phyloP scores from a whole-genome alignment of 805 yeast genomes.

The Pachysolen tannophilus region DNA sequence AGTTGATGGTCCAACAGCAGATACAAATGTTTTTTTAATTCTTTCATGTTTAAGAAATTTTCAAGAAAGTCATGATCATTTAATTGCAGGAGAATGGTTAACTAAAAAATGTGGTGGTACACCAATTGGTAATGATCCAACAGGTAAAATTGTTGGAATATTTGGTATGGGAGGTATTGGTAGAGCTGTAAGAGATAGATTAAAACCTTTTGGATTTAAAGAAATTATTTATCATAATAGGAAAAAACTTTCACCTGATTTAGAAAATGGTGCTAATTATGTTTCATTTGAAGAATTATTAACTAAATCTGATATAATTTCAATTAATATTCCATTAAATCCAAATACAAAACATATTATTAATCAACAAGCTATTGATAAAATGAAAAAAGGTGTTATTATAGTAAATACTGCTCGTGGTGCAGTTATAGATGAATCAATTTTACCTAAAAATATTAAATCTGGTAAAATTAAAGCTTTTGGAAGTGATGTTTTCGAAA shows the following conservation, averaged over 20 bases:
- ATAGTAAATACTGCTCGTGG: constrained; percentile 87
- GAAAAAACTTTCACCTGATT: constrained; percentile 43
- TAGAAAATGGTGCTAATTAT: constrained; percentile 65
- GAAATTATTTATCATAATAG: constrained; percentile 72
- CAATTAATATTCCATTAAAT: constrained; percentile 75
- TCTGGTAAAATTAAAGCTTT: constrained; percentile 58
- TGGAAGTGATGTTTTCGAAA: constrained; percentile 72
- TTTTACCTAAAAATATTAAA: constrained; percentile 47
- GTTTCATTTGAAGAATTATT: constrained; percentile 65
- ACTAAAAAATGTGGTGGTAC: constrained; percentile 40
- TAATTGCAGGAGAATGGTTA: constrained; percentile 57
- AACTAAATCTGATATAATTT: constrained; percentile 55
- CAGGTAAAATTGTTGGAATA: constrained; percentile 69
- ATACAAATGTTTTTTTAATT: constrained; percentile 42
- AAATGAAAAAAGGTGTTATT: constrained; percentile 75
- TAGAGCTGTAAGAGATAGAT: constrained; percentile 63
- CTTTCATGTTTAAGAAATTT: constrained; percentile 51
- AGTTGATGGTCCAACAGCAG: constrained; percentile 51
- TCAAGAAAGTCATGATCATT: constrained; percentile 45
- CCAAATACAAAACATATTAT: constrained; percentile 61
- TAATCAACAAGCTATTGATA: constrained; percentile 46
- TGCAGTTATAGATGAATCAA: constrained; percentile 63
- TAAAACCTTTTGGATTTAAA: constrained; percentile 69
- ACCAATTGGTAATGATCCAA: constrained; percentile 67
- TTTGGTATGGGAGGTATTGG: constrained; percentile 91